These are phyloP conservation scores for Onygenales sp. DNA, from an alignment of 2,329 filamentous ascomycete species.

Conservation along the genomic window DNA sequence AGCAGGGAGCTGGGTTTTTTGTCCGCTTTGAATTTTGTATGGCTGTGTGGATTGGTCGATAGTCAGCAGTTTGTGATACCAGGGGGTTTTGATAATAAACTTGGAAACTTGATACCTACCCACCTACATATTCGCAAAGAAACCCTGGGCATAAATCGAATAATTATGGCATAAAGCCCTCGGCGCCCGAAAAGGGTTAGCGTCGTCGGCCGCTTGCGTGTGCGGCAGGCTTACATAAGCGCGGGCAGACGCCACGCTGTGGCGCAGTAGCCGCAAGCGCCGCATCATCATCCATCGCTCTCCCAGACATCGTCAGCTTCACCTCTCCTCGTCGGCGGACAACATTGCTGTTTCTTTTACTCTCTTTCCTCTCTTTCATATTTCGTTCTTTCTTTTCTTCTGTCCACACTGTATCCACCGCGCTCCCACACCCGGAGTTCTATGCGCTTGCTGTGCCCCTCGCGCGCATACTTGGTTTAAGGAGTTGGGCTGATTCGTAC, in stretches of 20 bases:
- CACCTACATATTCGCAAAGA: too few relatives aligned
- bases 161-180: not conserved
- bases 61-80: too few relatives aligned
- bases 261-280: slow-evolving; percentile 16
- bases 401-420: not conserved
- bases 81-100: too few relatives aligned
- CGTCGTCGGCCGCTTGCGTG: not conserved
- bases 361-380: not conserved
- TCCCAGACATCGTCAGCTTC: not conserved
- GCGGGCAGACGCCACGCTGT: slow-evolving; percentile 15
- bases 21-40: too few relatives aligned
- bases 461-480: not conserved
- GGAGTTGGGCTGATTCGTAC: not conserved
- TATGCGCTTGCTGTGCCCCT: not conserved
- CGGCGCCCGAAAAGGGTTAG: not conserved
- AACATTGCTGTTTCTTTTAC: not conserved
- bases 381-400: not conserved
- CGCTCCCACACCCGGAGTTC: not conserved
- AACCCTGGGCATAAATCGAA: too few relatives aligned
- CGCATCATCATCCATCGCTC: slow-evolving; percentile 3
- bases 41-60: too few relatives aligned
- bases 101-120: too few relatives aligned
- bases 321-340: not conserved
- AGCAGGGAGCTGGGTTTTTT: too few relatives aligned
- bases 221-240: not conserved